Conservation (phyloP, 2,329 filamentous ascomycete genomes). For the Xylaria sp. region DNA sequence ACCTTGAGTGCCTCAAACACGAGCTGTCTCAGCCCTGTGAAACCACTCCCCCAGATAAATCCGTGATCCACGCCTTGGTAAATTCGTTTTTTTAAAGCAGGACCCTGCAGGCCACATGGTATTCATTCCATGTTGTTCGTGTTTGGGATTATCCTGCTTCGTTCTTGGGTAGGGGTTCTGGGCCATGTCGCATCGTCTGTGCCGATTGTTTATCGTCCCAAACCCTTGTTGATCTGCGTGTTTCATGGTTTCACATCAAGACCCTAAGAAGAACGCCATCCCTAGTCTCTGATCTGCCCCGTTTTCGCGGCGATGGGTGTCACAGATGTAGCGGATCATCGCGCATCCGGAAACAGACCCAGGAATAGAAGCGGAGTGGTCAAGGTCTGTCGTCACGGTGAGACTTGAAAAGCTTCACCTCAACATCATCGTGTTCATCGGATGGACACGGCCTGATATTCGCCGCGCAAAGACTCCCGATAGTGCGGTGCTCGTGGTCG, state of each 20-base stretch:
- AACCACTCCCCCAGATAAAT: constrained; percentile 6
- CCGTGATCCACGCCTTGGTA: constrained; percentile 12
- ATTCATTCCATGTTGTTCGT: constrained; percentile 23
- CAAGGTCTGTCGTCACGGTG: constrained; percentile 10
- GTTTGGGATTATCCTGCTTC: constrained; percentile 20
- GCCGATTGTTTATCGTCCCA: constrained; percentile 20
- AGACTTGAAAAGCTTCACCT: constrained; percentile 29
- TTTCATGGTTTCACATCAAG: constrained; percentile 30
- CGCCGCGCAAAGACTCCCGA: neutral
- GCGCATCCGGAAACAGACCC: constrained; percentile 31
- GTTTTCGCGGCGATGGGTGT: constrained; percentile 27
- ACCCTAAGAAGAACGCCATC: constrained; percentile 10
- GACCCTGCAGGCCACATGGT: constrained; percentile 32
- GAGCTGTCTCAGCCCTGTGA: constrained; percentile 31
- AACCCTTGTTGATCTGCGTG: constrained; percentile 17
- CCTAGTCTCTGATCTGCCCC: constrained; percentile 14
- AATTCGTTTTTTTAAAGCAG: neutral
- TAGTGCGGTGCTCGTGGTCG: neutral
- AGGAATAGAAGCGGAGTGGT: constrained; percentile 28
- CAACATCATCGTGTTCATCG: constrained; percentile 1
- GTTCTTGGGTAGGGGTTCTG: constrained; percentile 29
- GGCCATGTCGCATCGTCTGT: constrained; percentile 29
- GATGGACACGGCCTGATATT: constrained; percentile 2
- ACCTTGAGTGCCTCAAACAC: constrained; percentile 27
- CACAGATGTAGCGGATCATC: constrained; percentile 29